Base-by-base conservation (phyloP, 2,329 filamentous ascomycete species). In the Ophiognomonia clavigignenti-juglandacearum region DNA sequence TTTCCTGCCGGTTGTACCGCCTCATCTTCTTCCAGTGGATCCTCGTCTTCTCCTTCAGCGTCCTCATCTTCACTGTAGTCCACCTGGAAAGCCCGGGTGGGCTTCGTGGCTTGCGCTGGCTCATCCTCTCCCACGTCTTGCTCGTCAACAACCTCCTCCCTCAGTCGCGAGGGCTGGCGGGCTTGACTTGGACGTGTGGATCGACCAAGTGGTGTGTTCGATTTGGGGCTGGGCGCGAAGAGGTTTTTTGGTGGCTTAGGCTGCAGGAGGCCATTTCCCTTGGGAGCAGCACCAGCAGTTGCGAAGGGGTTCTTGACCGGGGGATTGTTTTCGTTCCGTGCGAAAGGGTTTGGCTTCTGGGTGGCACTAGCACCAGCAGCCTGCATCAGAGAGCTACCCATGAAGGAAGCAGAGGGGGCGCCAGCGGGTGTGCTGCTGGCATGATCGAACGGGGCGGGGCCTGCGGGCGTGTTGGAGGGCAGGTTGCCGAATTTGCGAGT, bases 351-450 rank as follows among this genome's bases (percentile, higher is more conserved):
- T 22, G 45, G 38, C 10, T 49, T 45, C 34, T 49, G 43, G 46
- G 42, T 37, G 34, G 36, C 32, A 31, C 36, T 44, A 51, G 36
- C 64, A 44, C 45, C 45, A 36, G 39, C 48, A 40, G 45, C 69
- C 39, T 68, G 69, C 64, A 75, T 65, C 44, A 78, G 69, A 31
- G 77, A 79, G 62, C 75, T 78, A 47, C 75, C 72, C 31, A 80
- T 61, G 55, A 70, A 79, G 11, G 74, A 74, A 24, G 70, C 73
- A 19, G 77, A 75, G 1, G 77, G 77, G 14, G 76, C 75, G 47
- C 78, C 78, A 14, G 70, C 68, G 2, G 77, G 76, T 1, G 77
- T 79, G 61, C 79, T 80, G 36, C 75, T 78, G 4, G 71, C 70
- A 8, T 70, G 68, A 7, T 75, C 74, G 23, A 77, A 75, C 1